Conservation (phyloP, 1,284 basidiomycete genomes). For the Ceratobasidium sp. region DNA sequence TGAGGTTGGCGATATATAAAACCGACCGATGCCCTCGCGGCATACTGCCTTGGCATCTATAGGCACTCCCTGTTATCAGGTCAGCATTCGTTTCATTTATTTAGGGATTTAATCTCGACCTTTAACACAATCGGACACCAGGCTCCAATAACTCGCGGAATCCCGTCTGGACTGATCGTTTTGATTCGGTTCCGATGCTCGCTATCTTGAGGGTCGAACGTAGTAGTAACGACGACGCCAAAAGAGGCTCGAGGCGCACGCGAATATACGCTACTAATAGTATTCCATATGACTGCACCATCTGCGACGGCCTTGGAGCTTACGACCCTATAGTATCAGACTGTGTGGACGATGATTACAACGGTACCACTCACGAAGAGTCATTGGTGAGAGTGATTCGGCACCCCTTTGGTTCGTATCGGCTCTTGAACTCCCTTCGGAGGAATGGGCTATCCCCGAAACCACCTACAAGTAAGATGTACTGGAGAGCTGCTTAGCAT, state of each 20-base stretch:
- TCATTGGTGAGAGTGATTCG: constrained; percentile 40
- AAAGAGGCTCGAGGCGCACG: constrained; percentile 1
- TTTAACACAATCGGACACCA: constrained; percentile 28
- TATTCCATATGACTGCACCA: constrained; percentile 38
- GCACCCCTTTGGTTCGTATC: constrained; percentile 7
- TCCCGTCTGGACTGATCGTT: constrained; percentile 8
- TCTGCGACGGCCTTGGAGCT: constrained; percentile 41
- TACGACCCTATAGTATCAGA: background rate
- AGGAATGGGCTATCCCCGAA: constrained; percentile 43
- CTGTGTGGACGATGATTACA: background rate
- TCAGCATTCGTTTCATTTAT: no score
- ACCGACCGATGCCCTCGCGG: background rate
- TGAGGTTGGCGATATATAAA: background rate
- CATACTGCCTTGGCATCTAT: constrained; percentile 6
- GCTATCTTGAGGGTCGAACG: background rate
- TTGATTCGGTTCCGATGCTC: background rate
- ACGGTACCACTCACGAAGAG: constrained; percentile 28
- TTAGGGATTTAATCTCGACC: background rate
- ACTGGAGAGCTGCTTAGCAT: constrained; percentile 8
- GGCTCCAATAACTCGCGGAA: constrained; percentile 36
- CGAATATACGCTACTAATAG: background rate
- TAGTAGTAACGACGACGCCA: background rate
- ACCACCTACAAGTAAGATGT: constrained; percentile 42
- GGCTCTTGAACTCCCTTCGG: constrained; percentile 11
- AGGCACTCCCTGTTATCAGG: background rate